Evolutionary conservation across 1,284 basidiomycete species (phyloP).

Genomic region (Trichosporon asahii): DNA sequence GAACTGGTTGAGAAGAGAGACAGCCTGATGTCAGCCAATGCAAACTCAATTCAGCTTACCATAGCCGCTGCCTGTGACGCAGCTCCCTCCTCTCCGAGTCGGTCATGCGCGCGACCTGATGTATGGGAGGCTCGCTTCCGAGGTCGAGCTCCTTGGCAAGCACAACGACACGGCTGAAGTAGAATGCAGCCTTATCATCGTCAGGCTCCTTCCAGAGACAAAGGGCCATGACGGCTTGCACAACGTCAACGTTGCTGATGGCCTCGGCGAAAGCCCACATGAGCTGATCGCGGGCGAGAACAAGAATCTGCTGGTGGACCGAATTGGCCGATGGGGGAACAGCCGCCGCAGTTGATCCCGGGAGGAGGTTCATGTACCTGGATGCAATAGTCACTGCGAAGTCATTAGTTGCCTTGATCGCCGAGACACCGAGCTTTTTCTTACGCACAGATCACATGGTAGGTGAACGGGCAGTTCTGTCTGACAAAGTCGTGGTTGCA

Average conservation of each 20-base stretch:
- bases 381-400: conserved; percentile 34
- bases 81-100: conserved; percentile 25
- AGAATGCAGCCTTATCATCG: conserved; percentile 41
- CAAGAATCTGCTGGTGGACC: conserved; percentile 38
- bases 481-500: conserved; percentile 30
- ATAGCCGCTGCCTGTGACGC: conserved; percentile 34
- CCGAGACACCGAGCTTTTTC: background rate
- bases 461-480: conserved; percentile 34
- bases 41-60: conserved; percentile 25
- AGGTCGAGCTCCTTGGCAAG: conserved; percentile 39
- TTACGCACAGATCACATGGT: conserved; percentile 35
- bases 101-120: conserved; percentile 25
- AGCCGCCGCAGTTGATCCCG: conserved; percentile 16
- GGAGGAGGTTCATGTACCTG: conserved; percentile 28
- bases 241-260: conserved; percentile 30
- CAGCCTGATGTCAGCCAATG: conserved; percentile 25
- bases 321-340: conserved; percentile 30
- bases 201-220: conserved; percentile 42
- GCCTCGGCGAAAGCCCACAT: conserved; percentile 40
- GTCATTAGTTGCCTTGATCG: background rate
- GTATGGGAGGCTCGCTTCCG: conserved; percentile 26
- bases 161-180: conserved; percentile 37
- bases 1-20: conserved; percentile 41
- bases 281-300: conserved; percentile 37
- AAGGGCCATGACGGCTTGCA: conserved; percentile 34